phyloP scores from a whole-genome alignment of 2,329 filamentous ascomycete species.

The Fusarium tupiense region DNA sequence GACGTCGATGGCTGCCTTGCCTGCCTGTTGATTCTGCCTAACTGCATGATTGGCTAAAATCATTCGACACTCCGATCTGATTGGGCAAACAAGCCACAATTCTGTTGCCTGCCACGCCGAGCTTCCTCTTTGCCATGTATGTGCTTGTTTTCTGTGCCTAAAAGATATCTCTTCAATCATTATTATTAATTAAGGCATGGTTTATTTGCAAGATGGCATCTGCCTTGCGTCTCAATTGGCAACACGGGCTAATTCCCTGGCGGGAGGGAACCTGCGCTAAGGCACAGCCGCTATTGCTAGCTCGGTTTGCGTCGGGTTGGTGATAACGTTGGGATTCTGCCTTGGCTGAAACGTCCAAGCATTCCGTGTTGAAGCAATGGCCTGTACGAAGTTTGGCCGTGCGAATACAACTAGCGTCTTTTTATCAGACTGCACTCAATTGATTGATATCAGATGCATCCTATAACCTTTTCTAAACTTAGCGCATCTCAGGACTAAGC shows the following conservation, averaged over 20 bases:
- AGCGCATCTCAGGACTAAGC: background rate
- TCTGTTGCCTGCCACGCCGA: conserved; percentile 24
- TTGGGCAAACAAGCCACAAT: background rate
- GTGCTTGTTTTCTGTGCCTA: no score
- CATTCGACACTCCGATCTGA: background rate
- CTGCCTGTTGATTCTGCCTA: conserved; percentile 10
- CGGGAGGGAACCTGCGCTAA: background rate
- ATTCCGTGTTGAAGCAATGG: background rate
- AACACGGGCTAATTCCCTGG: no score
- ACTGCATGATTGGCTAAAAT: background rate
- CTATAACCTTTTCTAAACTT: background rate
- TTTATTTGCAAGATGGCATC: background rate
- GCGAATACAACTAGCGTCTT: background rate
- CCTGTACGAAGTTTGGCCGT: fast-evolving
- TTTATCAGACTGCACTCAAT: background rate
- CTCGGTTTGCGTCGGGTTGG: background rate
- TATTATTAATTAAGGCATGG: fast-evolving
- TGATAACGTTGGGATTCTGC: background rate
- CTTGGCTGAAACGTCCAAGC: background rate
- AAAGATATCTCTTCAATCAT: no score
- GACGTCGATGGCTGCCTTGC: conserved; percentile 7
- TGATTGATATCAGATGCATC: no score
- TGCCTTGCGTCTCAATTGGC: background rate
- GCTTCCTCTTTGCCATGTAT: background rate
- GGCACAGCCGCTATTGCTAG: background rate